Evolutionary conservation across 2,329 filamentous ascomycete species (phyloP).

Genomic region (Epichloe festucae): DNA sequence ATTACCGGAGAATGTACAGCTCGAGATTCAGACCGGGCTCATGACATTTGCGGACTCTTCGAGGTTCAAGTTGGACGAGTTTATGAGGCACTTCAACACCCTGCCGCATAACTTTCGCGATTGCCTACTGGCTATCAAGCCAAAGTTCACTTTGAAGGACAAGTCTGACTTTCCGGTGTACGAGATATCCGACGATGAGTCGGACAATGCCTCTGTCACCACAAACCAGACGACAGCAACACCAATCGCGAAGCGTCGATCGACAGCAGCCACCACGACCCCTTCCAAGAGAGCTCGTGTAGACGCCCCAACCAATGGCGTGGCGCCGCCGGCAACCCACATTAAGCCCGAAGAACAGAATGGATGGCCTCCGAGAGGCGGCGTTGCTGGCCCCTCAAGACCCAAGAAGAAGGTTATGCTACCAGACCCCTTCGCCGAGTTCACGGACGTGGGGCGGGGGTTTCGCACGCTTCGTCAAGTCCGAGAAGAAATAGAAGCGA

Average conservation of each 20-base stretch:
- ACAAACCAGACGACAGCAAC: slow-evolving; percentile 11
- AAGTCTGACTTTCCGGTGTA: slow-evolving; percentile 20
- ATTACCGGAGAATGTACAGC: slow-evolving; percentile 53
- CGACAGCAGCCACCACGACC: slow-evolving; percentile 15
- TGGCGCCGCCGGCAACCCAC: slow-evolving; percentile 3
- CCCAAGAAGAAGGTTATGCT: slow-evolving; percentile 9
- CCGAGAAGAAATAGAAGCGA: slow-evolving; percentile 38
- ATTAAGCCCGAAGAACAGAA: slow-evolving; percentile 28
- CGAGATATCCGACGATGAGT: slow-evolving; percentile 28
- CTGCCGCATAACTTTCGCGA: slow-evolving; percentile 39
- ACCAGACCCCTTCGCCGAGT: slow-evolving; percentile 26
- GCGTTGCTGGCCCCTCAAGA: not conserved
- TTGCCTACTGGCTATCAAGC: slow-evolving; percentile 32
- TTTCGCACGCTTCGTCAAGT: slow-evolving; percentile 38
- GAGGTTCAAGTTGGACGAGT: slow-evolving; percentile 38
- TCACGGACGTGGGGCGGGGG: slow-evolving; percentile 24
- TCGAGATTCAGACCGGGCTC: slow-evolving; percentile 49
- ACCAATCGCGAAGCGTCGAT: slow-evolving; percentile 18
- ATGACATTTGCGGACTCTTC: slow-evolving; percentile 40
- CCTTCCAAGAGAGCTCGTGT: slow-evolving; percentile 22
- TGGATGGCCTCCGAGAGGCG: slow-evolving; percentile 3
- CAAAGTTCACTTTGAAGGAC: slow-evolving; percentile 30
- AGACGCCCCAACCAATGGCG: slow-evolving; percentile 7
- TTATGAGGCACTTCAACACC: slow-evolving; percentile 30
- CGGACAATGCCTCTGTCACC: slow-evolving; percentile 16